A percentile compares a stretch with the other conserved stretches of the same genome.
These are phyloP conservation scores for Taiwanofungus camphoratus DNA, from an alignment of 1,284 basidiomycete genomes.

Conservation along the genomic window DNA sequence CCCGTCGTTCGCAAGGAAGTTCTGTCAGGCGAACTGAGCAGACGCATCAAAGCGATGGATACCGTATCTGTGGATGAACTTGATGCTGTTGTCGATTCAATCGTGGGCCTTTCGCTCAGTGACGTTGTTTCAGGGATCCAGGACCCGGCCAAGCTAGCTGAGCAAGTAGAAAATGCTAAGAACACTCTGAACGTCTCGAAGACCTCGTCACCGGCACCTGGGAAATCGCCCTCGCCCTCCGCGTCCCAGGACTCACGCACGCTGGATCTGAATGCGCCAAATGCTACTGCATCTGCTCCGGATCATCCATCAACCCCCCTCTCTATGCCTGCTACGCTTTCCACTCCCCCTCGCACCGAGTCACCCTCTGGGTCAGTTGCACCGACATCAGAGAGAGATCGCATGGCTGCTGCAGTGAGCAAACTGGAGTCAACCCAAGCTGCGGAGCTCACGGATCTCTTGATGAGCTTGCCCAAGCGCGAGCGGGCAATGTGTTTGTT, in stretches of 20 bases:
- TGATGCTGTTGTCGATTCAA: slow-evolving; percentile 59
- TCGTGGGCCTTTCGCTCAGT: slow-evolving; percentile 62
- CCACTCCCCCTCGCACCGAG: slow-evolving; percentile 74
- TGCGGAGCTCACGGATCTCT: slow-evolving; percentile 65
- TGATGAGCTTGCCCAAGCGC: slow-evolving; percentile 81
- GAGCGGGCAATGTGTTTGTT: slow-evolving; percentile 89
- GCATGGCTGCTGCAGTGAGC: slow-evolving; percentile 62
- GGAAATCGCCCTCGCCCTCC: slow-evolving; percentile 40
- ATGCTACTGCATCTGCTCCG: slow-evolving; percentile 73
- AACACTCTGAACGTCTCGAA: slow-evolving; percentile 31
- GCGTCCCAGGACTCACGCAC: slow-evolving; percentile 60
- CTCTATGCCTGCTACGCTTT: slow-evolving; percentile 63
- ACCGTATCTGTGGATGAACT: slow-evolving; percentile 49
- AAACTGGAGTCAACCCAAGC: slow-evolving; percentile 56
- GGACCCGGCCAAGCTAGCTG: slow-evolving; percentile 55
- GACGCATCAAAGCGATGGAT: slow-evolving; percentile 59
- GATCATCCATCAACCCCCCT: slow-evolving; percentile 80
- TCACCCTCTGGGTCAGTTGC: slow-evolving; percentile 73
- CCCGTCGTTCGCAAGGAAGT: slow-evolving; percentile 82
- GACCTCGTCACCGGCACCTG: slow-evolving; percentile 39
- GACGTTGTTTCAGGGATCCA: slow-evolving; percentile 75
- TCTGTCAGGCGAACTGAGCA: slow-evolving; percentile 72
- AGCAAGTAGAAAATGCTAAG: slow-evolving; percentile 52
- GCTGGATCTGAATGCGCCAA: slow-evolving; percentile 52
- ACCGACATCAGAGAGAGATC: slow-evolving; percentile 67